Evolutionary conservation across 345 rosid species (phyloP).

Genomic region (Erucastrum elatum): DNA sequence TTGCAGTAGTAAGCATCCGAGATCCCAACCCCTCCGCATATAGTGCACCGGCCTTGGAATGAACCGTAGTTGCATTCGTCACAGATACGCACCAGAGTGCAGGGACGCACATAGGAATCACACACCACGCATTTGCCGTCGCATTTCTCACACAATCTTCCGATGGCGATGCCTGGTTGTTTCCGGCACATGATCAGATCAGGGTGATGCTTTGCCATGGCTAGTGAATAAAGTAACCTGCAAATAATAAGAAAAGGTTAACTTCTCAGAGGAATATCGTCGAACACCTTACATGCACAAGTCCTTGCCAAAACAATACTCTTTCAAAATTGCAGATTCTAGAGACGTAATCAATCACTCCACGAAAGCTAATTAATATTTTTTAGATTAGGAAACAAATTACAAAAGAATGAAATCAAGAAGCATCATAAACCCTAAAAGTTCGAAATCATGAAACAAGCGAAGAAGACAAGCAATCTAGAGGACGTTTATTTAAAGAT

Average conservation of each 20-base stretch:
- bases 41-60: conserved; percentile 71
- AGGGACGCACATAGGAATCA: conserved; percentile 68
- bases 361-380: not conserved
- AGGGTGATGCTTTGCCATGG: conserved; percentile 77
- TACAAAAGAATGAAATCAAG: not conserved
- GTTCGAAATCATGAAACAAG: not conserved
- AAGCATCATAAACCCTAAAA: not conserved
- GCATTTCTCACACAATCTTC: conserved; percentile 64
- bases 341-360: not conserved
- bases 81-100: conserved; percentile 70
- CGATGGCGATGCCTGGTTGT: conserved; percentile 77
- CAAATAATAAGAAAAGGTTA: not conserved
- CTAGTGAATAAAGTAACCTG: not conserved
- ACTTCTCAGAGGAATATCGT: conserved; percentile 18
- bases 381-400: not conserved
- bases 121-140: conserved; percentile 75
- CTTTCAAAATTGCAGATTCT: not conserved
- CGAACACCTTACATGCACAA: conserved; percentile 27
- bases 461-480: not conserved
- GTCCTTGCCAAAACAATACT: not conserved
- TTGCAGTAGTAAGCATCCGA: conserved; percentile 62
- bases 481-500: not conserved
- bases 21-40: conserved; percentile 72
- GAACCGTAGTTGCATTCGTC: conserved; percentile 80
- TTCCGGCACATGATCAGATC: conserved; percentile 77